Base-by-base conservation (phyloP, 1,139 yeast species). In the Candida sp. region DNA sequence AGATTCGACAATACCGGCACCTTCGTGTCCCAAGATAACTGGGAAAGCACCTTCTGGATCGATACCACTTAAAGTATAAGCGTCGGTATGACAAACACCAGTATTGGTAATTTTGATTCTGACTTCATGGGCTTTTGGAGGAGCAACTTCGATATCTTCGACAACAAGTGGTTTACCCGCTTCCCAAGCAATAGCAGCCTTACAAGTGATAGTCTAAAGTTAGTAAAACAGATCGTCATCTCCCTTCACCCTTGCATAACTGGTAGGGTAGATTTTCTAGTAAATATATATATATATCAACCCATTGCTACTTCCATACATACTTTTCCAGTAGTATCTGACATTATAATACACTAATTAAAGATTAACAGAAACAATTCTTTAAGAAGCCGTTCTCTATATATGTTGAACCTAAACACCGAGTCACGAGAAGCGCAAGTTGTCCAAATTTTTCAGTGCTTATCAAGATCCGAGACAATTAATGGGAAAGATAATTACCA, bases 11-110 rank as follows among this genome's bases (percentile, higher is more conserved):
- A 89, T 75, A 61, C 98, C 98, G 36, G 97, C 96, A 68, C 97
- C 97, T 69, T 91, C 98, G 66, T 93, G 98, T 49, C 99, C 98
- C 59, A 93, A 79, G 49, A 93, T 70, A 38, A 79, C 85, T 30
- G 98, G 98, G 80, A 90, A 91, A 21, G 87, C 88, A 56, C 98
- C 99, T 72, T 95, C 99, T 45, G 98, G 96, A 67, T 93, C 99
- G 46, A 75, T 79, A 45, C 99, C 99, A 43, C 95, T 84, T 54
- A 93, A 77, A 9, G 99, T 91, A 75, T 85, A 95, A 37, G 97
- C 98, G 63, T 93, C 99, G 38, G 99, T 93, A 74, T 93, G 99
- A 67, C 99, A 93, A 39, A 93, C 96, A 63, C 98, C 99, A 35
- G 97, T 87, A 72, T 87, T 79, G 43, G 76, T 75, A 48, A 93